phyloP scores from a whole-genome alignment of 73 alveolate species.

The Paramecium octaurelia region DNA sequence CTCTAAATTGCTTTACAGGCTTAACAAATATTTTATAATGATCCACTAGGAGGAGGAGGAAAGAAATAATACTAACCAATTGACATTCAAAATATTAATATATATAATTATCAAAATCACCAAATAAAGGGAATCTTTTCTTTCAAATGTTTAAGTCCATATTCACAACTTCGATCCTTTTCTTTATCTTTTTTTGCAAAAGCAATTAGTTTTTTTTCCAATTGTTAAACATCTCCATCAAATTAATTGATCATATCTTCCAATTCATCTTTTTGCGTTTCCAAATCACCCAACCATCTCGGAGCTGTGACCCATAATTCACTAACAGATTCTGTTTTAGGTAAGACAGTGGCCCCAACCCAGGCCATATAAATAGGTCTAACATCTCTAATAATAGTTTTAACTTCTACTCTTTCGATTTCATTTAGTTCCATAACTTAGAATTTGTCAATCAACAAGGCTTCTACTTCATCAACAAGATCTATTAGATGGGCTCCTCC shows the following conservation, averaged over 20 bases:
- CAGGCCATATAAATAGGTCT: slow-evolving; percentile 52
- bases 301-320: slow-evolving; percentile 48
- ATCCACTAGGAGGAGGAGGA: too few species aligned
- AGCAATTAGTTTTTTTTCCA: not conserved
- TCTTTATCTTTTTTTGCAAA: slow-evolving; percentile 53
- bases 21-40: too few species aligned
- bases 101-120: slow-evolving; percentile 31
- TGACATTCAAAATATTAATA: too few species aligned
- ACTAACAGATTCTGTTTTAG: slow-evolving; percentile 44
- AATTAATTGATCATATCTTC: slow-evolving; percentile 52
- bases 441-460: slow-evolving; percentile 35
- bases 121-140: slow-evolving; percentile 61
- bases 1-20: too few species aligned
- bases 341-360: slow-evolving; percentile 64
- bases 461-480: slow-evolving; percentile 60
- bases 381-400: slow-evolving; percentile 46
- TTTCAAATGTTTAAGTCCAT: slow-evolving; percentile 55
- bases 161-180: slow-evolving; percentile 56
- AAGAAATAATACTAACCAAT: too few species aligned
- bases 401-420: slow-evolving; percentile 64
- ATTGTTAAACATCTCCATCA: slow-evolving; percentile 55
- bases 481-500: slow-evolving; percentile 52
- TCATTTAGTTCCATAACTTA: slow-evolving; percentile 26
- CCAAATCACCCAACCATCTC: slow-evolving; percentile 63
- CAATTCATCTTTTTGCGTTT: slow-evolving; percentile 25